phyloP scores from a whole-genome alignment of 2,329 filamentous ascomycete genomes.

The Akanthomyces uredinophilus region DNA sequence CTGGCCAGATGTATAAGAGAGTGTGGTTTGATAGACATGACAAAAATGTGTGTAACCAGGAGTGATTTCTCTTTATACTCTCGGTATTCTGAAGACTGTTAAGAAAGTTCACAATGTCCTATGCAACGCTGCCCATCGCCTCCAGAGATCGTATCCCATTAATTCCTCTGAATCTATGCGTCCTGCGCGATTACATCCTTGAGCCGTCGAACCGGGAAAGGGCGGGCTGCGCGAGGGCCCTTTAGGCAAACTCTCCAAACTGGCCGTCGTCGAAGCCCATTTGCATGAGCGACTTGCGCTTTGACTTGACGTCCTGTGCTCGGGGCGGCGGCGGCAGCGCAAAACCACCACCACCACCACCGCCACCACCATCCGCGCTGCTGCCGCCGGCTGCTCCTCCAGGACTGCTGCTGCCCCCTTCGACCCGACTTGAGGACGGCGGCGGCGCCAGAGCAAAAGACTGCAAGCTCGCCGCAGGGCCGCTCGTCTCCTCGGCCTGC shows the following conservation, averaged over 20 bases:
- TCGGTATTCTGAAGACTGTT: background rate
- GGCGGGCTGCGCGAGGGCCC: background rate
- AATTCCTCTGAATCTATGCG: background rate
- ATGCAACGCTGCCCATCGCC: background rate
- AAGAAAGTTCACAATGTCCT: background rate
- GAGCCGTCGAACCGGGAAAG: no score
- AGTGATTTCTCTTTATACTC: background rate
- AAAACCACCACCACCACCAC: constrained; percentile 33
- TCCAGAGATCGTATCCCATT: background rate
- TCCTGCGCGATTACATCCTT: background rate
- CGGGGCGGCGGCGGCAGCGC: constrained; percentile 65
- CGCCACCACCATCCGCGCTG: constrained; percentile 28
- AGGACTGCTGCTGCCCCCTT: constrained; percentile 18
- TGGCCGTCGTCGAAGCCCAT: constrained; percentile 83
- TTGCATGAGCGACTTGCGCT: constrained; percentile 55
- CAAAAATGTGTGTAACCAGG: background rate
- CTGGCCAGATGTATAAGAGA: constrained; percentile 21
- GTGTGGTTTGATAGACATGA: background rate
- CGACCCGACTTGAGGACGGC: constrained; percentile 20
- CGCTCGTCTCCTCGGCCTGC: constrained; percentile 14
- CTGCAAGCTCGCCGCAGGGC: constrained; percentile 30
- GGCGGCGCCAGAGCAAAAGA: constrained; percentile 69
- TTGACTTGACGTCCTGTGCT: constrained; percentile 55
- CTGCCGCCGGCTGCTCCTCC: constrained; percentile 18
- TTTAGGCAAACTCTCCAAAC: constrained; percentile 72